These are phyloP conservation scores for Dictyostelium firmibasis DNA, from an alignment of 78 protist species.

Conservation along the genomic window DNA sequence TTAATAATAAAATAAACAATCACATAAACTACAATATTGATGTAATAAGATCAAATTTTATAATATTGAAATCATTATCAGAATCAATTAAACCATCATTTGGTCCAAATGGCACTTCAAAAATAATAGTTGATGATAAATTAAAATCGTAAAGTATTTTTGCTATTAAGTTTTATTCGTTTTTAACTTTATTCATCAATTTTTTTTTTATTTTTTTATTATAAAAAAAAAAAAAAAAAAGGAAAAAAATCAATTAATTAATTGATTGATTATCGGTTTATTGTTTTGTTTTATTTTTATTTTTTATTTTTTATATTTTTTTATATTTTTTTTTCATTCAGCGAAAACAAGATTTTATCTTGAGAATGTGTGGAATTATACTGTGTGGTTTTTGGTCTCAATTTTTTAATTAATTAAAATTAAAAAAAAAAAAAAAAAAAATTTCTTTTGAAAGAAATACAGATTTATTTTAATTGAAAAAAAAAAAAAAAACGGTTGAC, in stretches of 20 bases:
- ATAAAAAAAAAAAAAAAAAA: background rate
- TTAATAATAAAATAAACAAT: too few species aligned
- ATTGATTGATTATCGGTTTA: background rate
- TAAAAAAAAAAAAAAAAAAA: background rate
- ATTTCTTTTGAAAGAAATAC: too few species aligned
- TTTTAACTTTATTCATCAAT: background rate
- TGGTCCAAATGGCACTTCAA: slow-evolving; percentile 20
- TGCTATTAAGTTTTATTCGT: background rate
- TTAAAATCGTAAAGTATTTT: slow-evolving; percentile 1
- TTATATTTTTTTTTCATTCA: too few species aligned
- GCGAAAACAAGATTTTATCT: too few species aligned
- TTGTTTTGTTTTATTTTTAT: background rate
- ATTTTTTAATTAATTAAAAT: too few species aligned
- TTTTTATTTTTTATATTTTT: too few species aligned
- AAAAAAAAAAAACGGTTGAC: background rate
- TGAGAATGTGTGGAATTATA: too few species aligned
- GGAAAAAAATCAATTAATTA: background rate
- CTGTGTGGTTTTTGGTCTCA: too few species aligned
- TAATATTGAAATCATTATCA: slow-evolving; percentile 4
- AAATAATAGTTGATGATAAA: slow-evolving; percentile 17
- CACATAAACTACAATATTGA: background rate
- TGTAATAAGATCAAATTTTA: slow-evolving; percentile 15
- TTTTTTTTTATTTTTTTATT: too few species aligned
- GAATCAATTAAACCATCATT: background rate
- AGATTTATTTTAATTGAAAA: background rate